Evolutionary conservation across 768 basidiomycete species (phyloP), one percentile per base, ranked within the genome.

Genomic region (Suillus subluteus): DNA sequence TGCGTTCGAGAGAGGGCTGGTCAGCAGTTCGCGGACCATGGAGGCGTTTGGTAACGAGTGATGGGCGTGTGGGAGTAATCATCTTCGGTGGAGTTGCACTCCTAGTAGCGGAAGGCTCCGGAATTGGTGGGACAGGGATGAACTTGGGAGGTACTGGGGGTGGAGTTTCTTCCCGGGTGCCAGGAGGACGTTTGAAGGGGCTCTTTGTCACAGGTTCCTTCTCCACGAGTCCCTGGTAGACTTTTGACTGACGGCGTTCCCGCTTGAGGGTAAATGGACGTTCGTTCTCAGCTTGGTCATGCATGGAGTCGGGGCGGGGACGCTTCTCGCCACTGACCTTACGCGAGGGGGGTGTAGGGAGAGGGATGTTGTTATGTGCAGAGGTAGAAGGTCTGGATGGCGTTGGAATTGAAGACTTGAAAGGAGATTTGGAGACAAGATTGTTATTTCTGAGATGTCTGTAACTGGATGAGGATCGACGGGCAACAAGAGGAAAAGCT

Each of bases 341-440:
- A 54, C 84, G 81, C 52, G 69, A 70, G 18, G 62, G 68, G n/a
- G 68, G 73, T 54, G 62, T 67, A 30, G 62, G 26, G 41, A 68
- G 16, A 9, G 70, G 15, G 11, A 70, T 56, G 40, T 68, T 64
- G 43, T 58, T 67, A 12, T 62, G 46, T 18, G 66, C 67, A 11
- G 72, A 74, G 1, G 66, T 41, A 18, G 70, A 73, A 0, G 74
- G 73, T 66, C 54, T 68, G 4, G 84, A 76, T 40, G 86, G 81
- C n/a, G 82, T 81, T 58, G 87, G 82, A 32, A 86, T 81, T 67
- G 88, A 86, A 3, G 86, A 86, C 72, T 91, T 91, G 81, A 95
- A 95, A 12, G 93, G 93, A 13, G 94, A 95, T 70, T 94, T 94
- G 37, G 90, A 88, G 21, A 95, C 94, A 65, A 94, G 88, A 73